Evolutionary conservation across 345 rosid species (phyloP), one percentile per base, ranked within the genome.

Genomic region (Pugionium cornutum): DNA sequence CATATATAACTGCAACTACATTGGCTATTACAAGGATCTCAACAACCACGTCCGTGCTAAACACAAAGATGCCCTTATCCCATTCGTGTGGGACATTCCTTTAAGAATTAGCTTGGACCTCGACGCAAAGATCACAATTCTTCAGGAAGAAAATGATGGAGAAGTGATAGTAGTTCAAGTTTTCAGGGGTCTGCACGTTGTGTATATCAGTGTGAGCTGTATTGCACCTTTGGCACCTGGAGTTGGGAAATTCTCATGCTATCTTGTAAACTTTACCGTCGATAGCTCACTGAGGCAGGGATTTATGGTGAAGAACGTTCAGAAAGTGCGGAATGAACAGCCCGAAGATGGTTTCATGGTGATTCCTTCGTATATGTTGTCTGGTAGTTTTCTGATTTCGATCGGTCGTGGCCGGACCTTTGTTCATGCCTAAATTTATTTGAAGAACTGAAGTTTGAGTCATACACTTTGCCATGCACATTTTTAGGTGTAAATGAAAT

Each of bases 11-110:
- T 86, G 92, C 75, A 39, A 55, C 75, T 83, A 69, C 53, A 4
- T 67, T 11, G 83, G 82, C 33, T 78, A 83, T 6, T 67, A 70
- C 27, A 74, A 68, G 55, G 76, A 77, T 31, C 44, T 89, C 29
- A 63, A 47, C 5, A 31, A 52, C 29, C 89, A 85, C 66, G 78
- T 82, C 34, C 31, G 64, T 10, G 47, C 4, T 18, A 18, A 18
- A 36, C 96, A 86, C 67, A 66, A 39, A 8, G 37, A 58, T 1
- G 62, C 40, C 0, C 11, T 63, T 49, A 37, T 18, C 1, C 6
- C 39, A 10, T 81, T 79, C 9, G 2, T 53, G 39, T 46, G 43
- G 67, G 3, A 18, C 2, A 18, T 18, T 18, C 18, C 18, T 37
- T 4, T 26, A 28, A n/a, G 7, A 1, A 4, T 76, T 3, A 55